Evolutionary conservation across 495 filamentous ascomycete species (phyloP), one percentile per base, ranked within the genome.

Genomic region (Aspergillus hancockii): DNA sequence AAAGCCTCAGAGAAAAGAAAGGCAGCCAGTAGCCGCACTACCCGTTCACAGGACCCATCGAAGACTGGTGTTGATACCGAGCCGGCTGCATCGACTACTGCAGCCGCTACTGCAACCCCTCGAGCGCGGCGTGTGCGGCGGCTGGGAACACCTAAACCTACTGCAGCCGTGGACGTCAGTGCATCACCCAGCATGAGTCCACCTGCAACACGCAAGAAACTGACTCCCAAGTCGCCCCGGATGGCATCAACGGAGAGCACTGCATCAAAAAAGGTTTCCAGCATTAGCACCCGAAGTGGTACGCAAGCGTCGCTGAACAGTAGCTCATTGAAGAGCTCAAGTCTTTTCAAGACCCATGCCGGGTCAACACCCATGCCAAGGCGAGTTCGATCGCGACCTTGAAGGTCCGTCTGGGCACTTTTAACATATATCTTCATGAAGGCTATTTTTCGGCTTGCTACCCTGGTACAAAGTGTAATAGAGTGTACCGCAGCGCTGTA

Each of bases 291-390:
- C 36, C 21, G 62, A 16, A 55, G 43, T 41, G 30, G 31, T n/a
- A 51, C 58, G 21, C 49, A 22, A 25, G 36, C 59, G 43, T 60
- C 56, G 31, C 32, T 62, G 25, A 43, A 61, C 32, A 57, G 65
- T 40, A 66, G 56, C 55, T 60, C 65, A 12, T 66, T 69, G 8
- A 71, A 69, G 59, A 74, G 69, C 49, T 66, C 70, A 60, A 74
- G 59, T 58, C 57, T 72, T 54, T 50, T 74, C 47, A 66, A 75
- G 62, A 60, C 71, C 21, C 69, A 67, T 55, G 75, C 75, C 19
- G 77, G 75, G 34, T 76, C 73, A 49, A 80, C 75, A 0, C 75
- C 75, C 28, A 72, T 74, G 58, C 71, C 74, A 57, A 69, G 67
- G 21, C 71, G 75, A 36, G 63, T 80, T 45, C 74, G 77, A 32